Evolutionary conservation across 2,329 filamentous ascomycete species (phyloP).

Genomic region (Neurospora sp.): DNA sequence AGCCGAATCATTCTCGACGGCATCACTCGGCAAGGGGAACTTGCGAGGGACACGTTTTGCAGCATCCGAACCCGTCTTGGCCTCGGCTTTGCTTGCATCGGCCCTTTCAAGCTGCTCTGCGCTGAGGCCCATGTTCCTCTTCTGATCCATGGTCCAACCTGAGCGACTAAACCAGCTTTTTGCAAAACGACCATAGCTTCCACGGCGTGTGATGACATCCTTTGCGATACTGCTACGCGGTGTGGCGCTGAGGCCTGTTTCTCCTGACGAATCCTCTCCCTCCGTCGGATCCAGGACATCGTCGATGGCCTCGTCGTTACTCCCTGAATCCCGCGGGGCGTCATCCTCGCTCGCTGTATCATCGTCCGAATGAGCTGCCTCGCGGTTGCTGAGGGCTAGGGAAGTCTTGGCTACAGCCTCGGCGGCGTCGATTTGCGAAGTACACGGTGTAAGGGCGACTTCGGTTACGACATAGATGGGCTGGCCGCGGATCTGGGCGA

Average conservation of each 20-base stretch:
- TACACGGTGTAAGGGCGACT: slow-evolving; percentile 81
- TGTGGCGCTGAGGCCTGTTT: slow-evolving; percentile 22
- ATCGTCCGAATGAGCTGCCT: slow-evolving; percentile 21
- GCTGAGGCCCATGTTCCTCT: slow-evolving; percentile 60
- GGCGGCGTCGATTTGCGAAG: slow-evolving; percentile 64
- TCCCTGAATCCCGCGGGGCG: slow-evolving; percentile 23
- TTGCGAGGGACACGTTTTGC: slow-evolving; percentile 20
- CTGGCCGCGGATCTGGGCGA: slow-evolving; percentile 74
- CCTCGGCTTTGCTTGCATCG: slow-evolving; percentile 16
- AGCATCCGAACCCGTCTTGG: slow-evolving; percentile 20
- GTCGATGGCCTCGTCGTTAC: slow-evolving; percentile 33
- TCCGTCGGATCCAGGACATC: slow-evolving; percentile 27
- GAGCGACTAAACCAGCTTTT: slow-evolving; percentile 83
- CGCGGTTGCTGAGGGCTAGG: slow-evolving; percentile 29
- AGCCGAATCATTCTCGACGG: slow-evolving; percentile 23
- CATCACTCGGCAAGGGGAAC: slow-evolving; percentile 16
- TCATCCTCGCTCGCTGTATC: slow-evolving; percentile 39
- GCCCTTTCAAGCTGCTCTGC: slow-evolving; percentile 28
- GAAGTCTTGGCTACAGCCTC: slow-evolving; percentile 58
- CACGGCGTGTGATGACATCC: slow-evolving; percentile 76
- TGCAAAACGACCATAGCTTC: slow-evolving; percentile 81
- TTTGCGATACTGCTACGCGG: slow-evolving; percentile 61
- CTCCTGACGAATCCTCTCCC: slow-evolving; percentile 19
- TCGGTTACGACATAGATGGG: slow-evolving; percentile 83
- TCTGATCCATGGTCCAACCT: slow-evolving; percentile 67